Evolutionary conservation across 2,329 filamentous ascomycete genomes (phyloP), one percentile per base, ranked within the genome.

Genomic region (Claviceps africana): DNA sequence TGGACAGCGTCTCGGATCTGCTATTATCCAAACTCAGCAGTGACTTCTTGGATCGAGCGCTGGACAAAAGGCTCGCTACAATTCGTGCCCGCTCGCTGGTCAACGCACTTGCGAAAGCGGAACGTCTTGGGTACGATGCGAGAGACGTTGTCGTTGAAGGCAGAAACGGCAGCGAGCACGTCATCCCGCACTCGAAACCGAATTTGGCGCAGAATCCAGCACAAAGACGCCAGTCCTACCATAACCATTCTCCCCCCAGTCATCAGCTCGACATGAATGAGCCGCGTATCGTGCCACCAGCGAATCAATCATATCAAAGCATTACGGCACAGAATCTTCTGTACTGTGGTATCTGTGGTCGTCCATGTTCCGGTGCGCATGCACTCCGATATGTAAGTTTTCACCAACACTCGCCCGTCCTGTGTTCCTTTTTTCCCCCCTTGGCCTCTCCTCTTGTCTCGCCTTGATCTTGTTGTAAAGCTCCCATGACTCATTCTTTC

Each of bases 121-220:
- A 79, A 57, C 74, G 78, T 2, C 69, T 81, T 0, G 78, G 78
- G 2, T 81, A 81, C 52, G 72, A 78, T 48, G 65, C 67, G 0
- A 64, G 66, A 33, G 78, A 81, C 51, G 66, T 76, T 3, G 64
- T 78, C 13, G 70, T 73, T 33, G 71, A 74, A 48, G 64, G 54
- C 40, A 62, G 53, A 11, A 55, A 58, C 39, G 57, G 59, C 13
- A 50, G 30, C 33, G 71, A 73, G 54, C 64, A 62, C 28, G 67
- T 72, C 19, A 67, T 72, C 22, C 66, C 68, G 2, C 63, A 64
- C 6, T 30, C 60, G 30, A 48, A 46, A 3, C 58, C 42, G 50
- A 56, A 42, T 31, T 56, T 28, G 30, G 56, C n/a, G 42, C 55
- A 56, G 39, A 47, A 44, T 5, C 50, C 46, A 17, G 25, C 43